Conservation (phyloP, 2,329 filamentous ascomycete genomes). For the Immersiporthe knoxdaviesiana region DNA sequence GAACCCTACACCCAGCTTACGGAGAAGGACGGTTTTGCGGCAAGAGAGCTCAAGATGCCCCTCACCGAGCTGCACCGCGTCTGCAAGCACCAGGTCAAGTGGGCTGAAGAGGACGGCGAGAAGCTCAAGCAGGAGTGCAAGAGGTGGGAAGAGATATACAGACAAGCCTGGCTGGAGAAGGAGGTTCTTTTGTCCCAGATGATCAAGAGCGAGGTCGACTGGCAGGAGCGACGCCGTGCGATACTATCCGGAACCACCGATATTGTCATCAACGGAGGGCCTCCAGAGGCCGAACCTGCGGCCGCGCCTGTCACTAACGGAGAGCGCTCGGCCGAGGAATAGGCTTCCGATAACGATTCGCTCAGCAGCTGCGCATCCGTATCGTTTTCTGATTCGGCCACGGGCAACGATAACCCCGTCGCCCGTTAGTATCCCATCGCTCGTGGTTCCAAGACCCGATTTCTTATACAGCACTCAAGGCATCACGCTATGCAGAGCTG, state of each 20-base stretch:
- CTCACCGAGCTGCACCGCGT: conserved; percentile 66
- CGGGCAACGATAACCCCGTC: neutral
- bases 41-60: conserved; percentile 65
- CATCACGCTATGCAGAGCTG: neutral
- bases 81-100: conserved; percentile 71
- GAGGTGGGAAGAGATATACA: conserved; percentile 66
- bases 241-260: conserved; percentile 55
- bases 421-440: neutral
- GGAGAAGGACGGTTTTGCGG: conserved; percentile 64
- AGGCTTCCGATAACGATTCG: neutral
- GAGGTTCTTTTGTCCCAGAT: conserved; percentile 78
- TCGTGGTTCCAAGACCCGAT: neutral
- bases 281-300: conserved; percentile 16
- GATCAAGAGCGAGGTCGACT: conserved; percentile 67
- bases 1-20: conserved; percentile 61
- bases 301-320: conserved; percentile 13
- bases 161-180: conserved; percentile 78
- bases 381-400: neutral
- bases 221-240: conserved; percentile 61
- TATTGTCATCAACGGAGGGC: conserved; percentile 42
- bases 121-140: conserved; percentile 67
- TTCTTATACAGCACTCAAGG: neutral
- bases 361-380: neutral
- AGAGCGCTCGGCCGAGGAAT: conserved; percentile 11
- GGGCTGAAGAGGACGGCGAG: conserved; percentile 71